These are phyloP conservation scores for Ophiobolus disseminans DNA, from an alignment of 2,329 filamentous ascomycete species.

Conservation along the genomic window DNA sequence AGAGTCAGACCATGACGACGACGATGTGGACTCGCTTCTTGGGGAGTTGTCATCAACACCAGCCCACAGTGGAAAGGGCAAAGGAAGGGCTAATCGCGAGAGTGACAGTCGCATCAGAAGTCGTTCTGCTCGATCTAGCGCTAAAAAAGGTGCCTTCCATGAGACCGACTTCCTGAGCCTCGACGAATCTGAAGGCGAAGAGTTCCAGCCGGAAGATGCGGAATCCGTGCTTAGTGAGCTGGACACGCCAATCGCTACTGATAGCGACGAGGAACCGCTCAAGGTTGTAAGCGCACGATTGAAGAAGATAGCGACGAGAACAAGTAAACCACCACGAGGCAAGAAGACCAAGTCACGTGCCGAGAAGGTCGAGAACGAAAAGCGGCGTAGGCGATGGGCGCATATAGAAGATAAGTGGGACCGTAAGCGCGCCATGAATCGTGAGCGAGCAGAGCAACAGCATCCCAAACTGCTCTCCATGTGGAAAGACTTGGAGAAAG, in stretches of 20 bases:
- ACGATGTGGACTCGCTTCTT: slow-evolving; percentile 12
- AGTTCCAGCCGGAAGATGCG: slow-evolving; percentile 36
- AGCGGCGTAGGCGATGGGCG: slow-evolving; percentile 34
- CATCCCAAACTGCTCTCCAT: slow-evolving; percentile 84
- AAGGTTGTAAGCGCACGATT: slow-evolving; percentile 26
- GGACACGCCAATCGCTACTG: slow-evolving; percentile 25
- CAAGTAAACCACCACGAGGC: slow-evolving; percentile 17
- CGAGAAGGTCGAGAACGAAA: slow-evolving; percentile 27
- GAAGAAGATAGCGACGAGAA: slow-evolving; percentile 19
- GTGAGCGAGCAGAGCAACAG: slow-evolving; percentile 72
- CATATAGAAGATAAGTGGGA: slow-evolving; percentile 50
- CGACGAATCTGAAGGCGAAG: slow-evolving; percentile 36
- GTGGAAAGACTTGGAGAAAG: slow-evolving; percentile 78
- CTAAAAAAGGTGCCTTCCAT: slow-evolving; percentile 19
- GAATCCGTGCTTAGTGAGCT: slow-evolving; percentile 25
- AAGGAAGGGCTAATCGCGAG: slow-evolving; percentile 33
- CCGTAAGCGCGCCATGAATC: slow-evolving; percentile 59
- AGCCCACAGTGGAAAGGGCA: slow-evolving; percentile 31
- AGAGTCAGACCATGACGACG: slow-evolving; percentile 4
- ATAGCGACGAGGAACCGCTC: slow-evolving; percentile 38
- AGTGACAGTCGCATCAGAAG: slow-evolving; percentile 17
- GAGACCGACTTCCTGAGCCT: slow-evolving; percentile 27
- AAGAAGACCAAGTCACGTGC: slow-evolving; percentile 37
- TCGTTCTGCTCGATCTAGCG: slow-evolving; percentile 29
- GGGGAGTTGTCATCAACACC: slow-evolving; percentile 11